Conservation (phyloP, 345 rosid genomes). For the Bruguiera gymnorhiza region DNA sequence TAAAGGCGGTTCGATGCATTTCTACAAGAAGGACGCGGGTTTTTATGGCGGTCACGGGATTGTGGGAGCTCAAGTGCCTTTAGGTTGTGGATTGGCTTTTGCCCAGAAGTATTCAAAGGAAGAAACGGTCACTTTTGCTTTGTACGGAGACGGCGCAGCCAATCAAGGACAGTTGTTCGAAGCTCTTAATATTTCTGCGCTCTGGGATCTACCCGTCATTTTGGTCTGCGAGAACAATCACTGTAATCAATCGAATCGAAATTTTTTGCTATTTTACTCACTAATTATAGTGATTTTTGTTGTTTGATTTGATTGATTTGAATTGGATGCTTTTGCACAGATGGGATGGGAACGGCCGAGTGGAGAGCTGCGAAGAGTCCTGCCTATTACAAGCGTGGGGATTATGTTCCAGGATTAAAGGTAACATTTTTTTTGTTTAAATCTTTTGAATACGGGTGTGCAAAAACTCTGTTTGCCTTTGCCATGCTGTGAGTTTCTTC, state of each 20-base stretch:
- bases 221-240: slow-evolving; percentile 96
- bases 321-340: slow-evolving; percentile 31
- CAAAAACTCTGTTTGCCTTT: too few relatives aligned
- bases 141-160: slow-evolving; percentile 98
- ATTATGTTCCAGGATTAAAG: slow-evolving; percentile 96
- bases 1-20: slow-evolving; percentile 98
- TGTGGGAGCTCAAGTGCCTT: slow-evolving; percentile 93
- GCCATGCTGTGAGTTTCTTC: too few relatives aligned
- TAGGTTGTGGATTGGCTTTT: slow-evolving; percentile 95
- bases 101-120: slow-evolving; percentile 92
- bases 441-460: too few relatives aligned
- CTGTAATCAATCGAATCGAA: slow-evolving; percentile 40
- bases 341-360: slow-evolving; percentile 99
- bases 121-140: slow-evolving; percentile 68
- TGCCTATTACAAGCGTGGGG: slow-evolving; percentile 91
- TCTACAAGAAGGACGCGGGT: slow-evolving; percentile 74
- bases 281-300: neutral
- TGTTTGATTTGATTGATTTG: slow-evolving; percentile 10
- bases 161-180: slow-evolving; percentile 97
- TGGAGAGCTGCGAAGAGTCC: slow-evolving; percentile 99
- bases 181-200: slow-evolving; percentile 86
- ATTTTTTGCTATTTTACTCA: neutral
- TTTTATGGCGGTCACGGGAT: slow-evolving; percentile 97
- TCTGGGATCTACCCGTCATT: slow-evolving; percentile 94
- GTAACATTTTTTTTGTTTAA: slow-evolving; percentile 29